Evolutionary conservation across 768 basidiomycete species (phyloP).

Genomic region (Pleurotus platypus): DNA sequence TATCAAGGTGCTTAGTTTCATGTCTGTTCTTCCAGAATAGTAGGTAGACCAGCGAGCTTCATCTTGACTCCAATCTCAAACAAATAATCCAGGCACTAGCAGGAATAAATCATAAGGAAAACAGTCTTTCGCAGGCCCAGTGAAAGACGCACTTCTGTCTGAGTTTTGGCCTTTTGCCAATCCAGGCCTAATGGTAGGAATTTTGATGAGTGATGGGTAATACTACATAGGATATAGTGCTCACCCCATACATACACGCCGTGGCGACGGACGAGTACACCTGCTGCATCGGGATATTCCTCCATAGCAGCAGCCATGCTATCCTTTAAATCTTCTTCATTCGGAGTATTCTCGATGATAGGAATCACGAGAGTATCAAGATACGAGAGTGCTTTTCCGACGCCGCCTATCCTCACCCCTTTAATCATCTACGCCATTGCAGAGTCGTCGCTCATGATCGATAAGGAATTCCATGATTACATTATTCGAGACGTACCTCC

Average conservation of each 20-base stretch:
- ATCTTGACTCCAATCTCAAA: constrained; percentile 87
- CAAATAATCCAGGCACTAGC: constrained; percentile 83
- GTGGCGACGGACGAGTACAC: constrained; percentile 72
- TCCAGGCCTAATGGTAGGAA: constrained; percentile 40
- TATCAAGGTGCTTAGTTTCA: too few species aligned
- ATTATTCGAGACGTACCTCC: constrained; percentile 27
- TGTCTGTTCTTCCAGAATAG: constrained; percentile 28
- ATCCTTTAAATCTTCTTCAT: constrained; percentile 85
- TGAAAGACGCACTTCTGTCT: constrained; percentile 57
- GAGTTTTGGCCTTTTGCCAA: constrained; percentile 89
- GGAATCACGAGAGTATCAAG: constrained; percentile 83
- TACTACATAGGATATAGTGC: constrained; percentile 8
- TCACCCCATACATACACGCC: constrained; percentile 88
- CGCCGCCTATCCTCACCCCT: constrained; percentile 75
- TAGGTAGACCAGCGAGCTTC: constrained; percentile 60
- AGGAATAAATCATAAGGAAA: constrained; percentile 9
- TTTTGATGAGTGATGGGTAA: constrained; percentile 8
- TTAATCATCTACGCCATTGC: constrained; percentile 76
- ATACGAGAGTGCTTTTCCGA: constrained; percentile 74
- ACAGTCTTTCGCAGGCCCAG: not conserved
- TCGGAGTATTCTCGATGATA: constrained; percentile 89
- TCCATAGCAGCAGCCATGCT: constrained; percentile 87
- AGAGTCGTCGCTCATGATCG: too few species aligned
- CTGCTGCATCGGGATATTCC: constrained; percentile 75
- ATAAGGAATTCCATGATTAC: not conserved